Base-by-base conservation (phyloP, 192 early-diverging fungal genomes). In the Chytriomyces hyalinus region DNA sequence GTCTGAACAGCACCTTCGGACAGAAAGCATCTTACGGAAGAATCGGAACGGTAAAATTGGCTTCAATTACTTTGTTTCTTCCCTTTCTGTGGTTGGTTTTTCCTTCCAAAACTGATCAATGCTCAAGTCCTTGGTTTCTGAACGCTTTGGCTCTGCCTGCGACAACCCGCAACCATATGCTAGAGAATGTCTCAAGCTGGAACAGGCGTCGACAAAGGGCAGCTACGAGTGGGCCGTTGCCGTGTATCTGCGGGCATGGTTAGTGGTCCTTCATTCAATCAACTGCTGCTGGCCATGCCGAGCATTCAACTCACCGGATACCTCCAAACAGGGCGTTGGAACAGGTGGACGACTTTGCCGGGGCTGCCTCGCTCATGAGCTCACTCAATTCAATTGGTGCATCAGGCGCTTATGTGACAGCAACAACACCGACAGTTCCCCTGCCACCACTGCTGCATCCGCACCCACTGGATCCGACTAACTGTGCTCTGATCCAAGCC, bases 301-400 rank as follows among this genome's bases (percentile, higher is more conserved):
- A 59, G 20, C 15, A 22, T 22, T 59, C 17, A 59, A n/a, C 57
- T 59, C 15, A 59, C 17, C 57, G 20, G 15, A 59, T 59, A 59
- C 17, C 17, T 59, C 28, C 28, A 36, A 36, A 36, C 28, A 59
- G 67, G 67, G 69, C 69, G 3, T 6, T 71, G 13, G 69, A 71
- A 44, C 69, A 71, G 69, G 17, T 28, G 51, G 69, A 71, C 51
- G 69, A 71, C 8, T 71, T 71, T 6, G 49, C 8, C 8, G 69
- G 17, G 15, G 69, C 69, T 8, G 69, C 69, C 20, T 9, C 8
- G 36, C 15, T 50, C 22, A n/a, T 71, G 8, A 51, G 13, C 17
- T 22, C 50, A 49, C 48, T 71, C 8, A 15, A 15, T n/a, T 36
- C 36, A 15, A 68, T 1, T 15, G 51, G 43, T 44, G 8, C 48